phyloP scores from a whole-genome alignment of 352 stramenopile species.

The Globisporangium megalacanthum region DNA sequence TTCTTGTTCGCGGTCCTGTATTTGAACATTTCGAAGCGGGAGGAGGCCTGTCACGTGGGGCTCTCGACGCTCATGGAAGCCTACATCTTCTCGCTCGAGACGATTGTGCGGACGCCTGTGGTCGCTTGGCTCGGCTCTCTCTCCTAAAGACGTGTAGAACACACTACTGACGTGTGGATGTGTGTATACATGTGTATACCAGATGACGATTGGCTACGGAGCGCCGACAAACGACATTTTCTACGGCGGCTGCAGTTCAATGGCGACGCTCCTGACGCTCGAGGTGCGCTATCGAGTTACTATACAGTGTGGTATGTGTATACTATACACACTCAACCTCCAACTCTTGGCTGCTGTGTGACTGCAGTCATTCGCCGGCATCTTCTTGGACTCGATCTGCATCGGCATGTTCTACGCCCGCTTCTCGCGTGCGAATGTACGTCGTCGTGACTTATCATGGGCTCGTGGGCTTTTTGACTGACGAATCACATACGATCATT shows the following conservation, averaged over 20 bases:
- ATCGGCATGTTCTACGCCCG: slow-evolving; percentile 86
- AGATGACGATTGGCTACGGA: slow-evolving; percentile 89
- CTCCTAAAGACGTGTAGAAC: too few relatives aligned
- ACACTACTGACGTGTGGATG: too few relatives aligned
- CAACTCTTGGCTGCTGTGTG: neutral
- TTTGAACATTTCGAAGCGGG: slow-evolving; percentile 54
- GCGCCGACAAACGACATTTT: slow-evolving; percentile 87
- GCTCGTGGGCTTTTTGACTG: neutral
- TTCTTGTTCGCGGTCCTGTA: slow-evolving; percentile 77
- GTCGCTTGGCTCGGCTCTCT: too few relatives aligned
- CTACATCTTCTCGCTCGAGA: slow-evolving; percentile 86
- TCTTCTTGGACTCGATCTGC: slow-evolving; percentile 84
- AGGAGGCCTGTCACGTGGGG: slow-evolving; percentile 68
- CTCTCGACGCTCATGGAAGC: slow-evolving; percentile 70
- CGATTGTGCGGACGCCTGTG: slow-evolving; percentile 48
- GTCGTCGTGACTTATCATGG: slow-evolving; percentile 7
- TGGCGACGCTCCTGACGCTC: slow-evolving; percentile 70
- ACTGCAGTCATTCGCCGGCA: slow-evolving; percentile 71
- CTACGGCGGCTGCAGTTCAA: slow-evolving; percentile 76
- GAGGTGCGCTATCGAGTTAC: slow-evolving; percentile 28
- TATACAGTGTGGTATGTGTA: neutral
- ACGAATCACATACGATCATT: neutral
- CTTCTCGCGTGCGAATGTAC: slow-evolving; percentile 72
- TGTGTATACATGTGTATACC: neutral
- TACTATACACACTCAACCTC: neutral